Conservation (phyloP, 768 basidiomycete species). For the Lyophyllum decastes region DNA sequence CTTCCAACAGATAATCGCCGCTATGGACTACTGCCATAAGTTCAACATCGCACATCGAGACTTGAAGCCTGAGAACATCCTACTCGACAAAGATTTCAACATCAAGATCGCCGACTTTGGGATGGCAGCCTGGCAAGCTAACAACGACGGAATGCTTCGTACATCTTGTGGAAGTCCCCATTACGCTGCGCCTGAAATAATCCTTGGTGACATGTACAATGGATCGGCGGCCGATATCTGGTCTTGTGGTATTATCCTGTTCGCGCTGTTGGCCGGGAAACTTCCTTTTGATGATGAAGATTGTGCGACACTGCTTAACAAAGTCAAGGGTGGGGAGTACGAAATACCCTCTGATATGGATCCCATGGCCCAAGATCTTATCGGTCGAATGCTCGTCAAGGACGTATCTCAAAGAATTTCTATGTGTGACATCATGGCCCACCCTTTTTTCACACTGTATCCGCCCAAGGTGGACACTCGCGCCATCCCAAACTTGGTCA, state of each 20-base stretch:
- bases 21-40: conserved; percentile 90
- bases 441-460: conserved; percentile 75
- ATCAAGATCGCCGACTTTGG: conserved; percentile 97
- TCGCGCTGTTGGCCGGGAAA: conserved; percentile 80
- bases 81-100: conserved; percentile 80
- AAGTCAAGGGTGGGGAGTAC: conserved; percentile 74
- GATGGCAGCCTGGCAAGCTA: conserved; percentile 92
- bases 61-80: conserved; percentile 91
- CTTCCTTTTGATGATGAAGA: conserved; percentile 96
- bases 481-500: conserved; percentile 60
- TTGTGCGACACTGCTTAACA: conserved; percentile 71
- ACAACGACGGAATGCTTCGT: conserved; percentile 52
- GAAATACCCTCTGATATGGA: conserved; percentile 75
- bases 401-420: conserved; percentile 78
- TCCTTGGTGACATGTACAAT: conserved; percentile 80
- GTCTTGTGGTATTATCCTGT: conserved; percentile 95
- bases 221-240: conserved; percentile 92
- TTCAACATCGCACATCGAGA: conserved; percentile 95
- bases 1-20: conserved; percentile 92
- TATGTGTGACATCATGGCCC: conserved; percentile 75
- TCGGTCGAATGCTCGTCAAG: conserved; percentile 77
- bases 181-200: conserved; percentile 92
- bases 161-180: conserved; percentile 95
- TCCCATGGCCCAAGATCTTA: conserved; percentile 71
- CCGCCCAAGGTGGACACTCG: conserved; percentile 42